These are phyloP conservation scores for Leucocoprinus birnbaumii DNA, from an alignment of 768 basidiomycete species.

Conservation along the genomic window DNA sequence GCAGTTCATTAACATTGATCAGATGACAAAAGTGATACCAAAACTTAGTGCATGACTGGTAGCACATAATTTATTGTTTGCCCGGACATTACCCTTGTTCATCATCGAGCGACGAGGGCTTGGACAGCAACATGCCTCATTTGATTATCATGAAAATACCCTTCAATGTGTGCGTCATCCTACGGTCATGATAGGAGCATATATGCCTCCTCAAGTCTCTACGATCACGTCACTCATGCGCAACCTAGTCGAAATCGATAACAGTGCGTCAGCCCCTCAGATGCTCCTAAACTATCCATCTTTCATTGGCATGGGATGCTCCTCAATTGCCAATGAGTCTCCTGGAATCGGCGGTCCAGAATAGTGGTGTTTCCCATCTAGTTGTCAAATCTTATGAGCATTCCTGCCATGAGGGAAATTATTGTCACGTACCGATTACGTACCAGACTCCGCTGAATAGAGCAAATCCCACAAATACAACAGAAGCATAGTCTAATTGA, in stretches of 20 bases:
- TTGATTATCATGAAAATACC: no score
- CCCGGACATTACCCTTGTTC: not conserved
- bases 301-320: not conserved
- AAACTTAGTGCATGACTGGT: slow-evolving; percentile 57
- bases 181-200: no score
- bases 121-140: no score
- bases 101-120: no score
- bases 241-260: no score
- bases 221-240: no score
- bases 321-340: slow-evolving; percentile 2
- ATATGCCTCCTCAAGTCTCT: no score
- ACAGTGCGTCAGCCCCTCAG: no score
- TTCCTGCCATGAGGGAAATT: not conserved
- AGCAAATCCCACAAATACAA: slow-evolving; percentile 64
- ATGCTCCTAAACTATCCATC: not conserved
- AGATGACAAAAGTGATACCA: slow-evolving; percentile 75
- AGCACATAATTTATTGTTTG: not conserved
- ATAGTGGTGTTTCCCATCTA: slow-evolving; percentile 43
- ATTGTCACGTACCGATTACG: slow-evolving; percentile 41
- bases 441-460: slow-evolving; percentile 62
- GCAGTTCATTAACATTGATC: slow-evolving; percentile 81
- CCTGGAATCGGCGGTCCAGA: slow-evolving; percentile 37
- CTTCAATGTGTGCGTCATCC: no score
- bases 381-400: slow-evolving; percentile 6
- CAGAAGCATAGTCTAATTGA: slow-evolving; percentile 58